Evolutionary conservation across 108 stramenopile genomes (phyloP), one percentile per base, ranked within the genome.

Genomic region (Stephanodiscus minutulus): DNA sequence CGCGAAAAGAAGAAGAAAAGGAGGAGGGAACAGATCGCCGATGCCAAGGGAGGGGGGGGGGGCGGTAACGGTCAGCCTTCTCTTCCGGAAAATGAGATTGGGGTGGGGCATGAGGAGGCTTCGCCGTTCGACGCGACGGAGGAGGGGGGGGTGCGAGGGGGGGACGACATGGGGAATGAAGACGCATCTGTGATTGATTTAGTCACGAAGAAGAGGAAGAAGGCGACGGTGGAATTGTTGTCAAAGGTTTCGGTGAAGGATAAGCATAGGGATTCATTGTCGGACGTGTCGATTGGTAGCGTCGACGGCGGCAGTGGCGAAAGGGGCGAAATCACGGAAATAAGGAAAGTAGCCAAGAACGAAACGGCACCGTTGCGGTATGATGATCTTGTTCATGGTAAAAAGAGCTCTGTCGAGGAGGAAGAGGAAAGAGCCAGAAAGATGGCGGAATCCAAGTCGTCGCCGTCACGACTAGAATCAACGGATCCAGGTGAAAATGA

Each of bases 1-100:
- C 43, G 50, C 13, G 36, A 61, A 15, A 61, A 20, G 56, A 44
- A 25, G 31, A 25, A 69, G 57, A 62, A 28, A 37, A 62, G 7
- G 22, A 35, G 2, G 52, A 69, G 61, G 47, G 59, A 73, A 27
- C 7, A 7, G 31, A 55, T 52, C 24, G 9, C 24, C 1, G 50
- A 7, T 52, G 50, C 20, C 50, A 20, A 21, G 50, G 50, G 22
- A 20, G 22, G 20, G 22, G 50, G 22, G 0, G 50, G 7, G 1
- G 22, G 22, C 7, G 22, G 20, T 4, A 49, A 9, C 3, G 48
- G 22, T 21, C 24, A 5, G 20, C 50, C 50, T 24, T 0, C 20
- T 20, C 5, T 20, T 52, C 50, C 18, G 18, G 6, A 52, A 6
- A 20, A 52, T 6, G 7, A 20, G 6, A 52, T 24, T 6, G 7